Percentiles rank a stretch among this genome's conserved stretches.
These are phyloP conservation scores for Aspergillus sp. DNA, from an alignment of 2,329 filamentous ascomycete species.

Conservation along the genomic window DNA sequence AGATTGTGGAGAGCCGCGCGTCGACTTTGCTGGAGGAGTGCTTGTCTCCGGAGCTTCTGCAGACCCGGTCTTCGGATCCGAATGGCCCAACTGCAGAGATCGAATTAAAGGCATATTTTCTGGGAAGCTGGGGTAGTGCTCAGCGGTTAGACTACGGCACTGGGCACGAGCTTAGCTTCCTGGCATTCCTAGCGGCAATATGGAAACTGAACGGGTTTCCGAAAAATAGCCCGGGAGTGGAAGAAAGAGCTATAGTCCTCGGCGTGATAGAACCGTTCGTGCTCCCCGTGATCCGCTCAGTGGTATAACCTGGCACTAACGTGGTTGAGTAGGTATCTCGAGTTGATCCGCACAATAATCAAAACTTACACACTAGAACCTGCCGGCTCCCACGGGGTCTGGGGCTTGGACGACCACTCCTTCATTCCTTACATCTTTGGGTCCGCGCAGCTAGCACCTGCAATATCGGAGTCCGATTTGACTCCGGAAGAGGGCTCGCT, in stretches of 20 bases:
- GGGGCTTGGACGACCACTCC: slow-evolving; percentile 96
- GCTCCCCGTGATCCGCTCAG: no score
- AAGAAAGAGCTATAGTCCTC: slow-evolving; percentile 77
- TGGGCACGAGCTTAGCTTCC: slow-evolving; percentile 90
- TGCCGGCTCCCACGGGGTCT: slow-evolving; percentile 93
- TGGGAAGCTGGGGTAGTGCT: slow-evolving; percentile 83
- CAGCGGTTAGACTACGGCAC: slow-evolving; percentile 94
- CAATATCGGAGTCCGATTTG: slow-evolving; percentile 62
- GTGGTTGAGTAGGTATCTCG: slow-evolving; percentile 62
- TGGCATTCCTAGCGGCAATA: slow-evolving; percentile 83
- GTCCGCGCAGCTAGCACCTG: slow-evolving; percentile 80
- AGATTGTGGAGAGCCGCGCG: slow-evolving; percentile 62
- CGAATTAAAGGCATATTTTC: slow-evolving; percentile 75
- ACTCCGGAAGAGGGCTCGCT: slow-evolving; percentile 80
- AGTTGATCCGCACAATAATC: slow-evolving; percentile 78
- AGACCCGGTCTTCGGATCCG: slow-evolving; percentile 24
- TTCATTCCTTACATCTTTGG: slow-evolving; percentile 95
- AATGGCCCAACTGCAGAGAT: slow-evolving; percentile 52
- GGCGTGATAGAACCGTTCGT: slow-evolving; percentile 79
- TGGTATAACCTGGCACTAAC: no score
- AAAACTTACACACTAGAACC: slow-evolving; percentile 90
- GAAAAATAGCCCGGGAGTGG: slow-evolving; percentile 51
- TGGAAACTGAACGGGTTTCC: slow-evolving; percentile 87
- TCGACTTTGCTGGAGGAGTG: slow-evolving; percentile 57
- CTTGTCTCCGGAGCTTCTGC: slow-evolving; percentile 52